Evolutionary conservation across 2,329 filamentous ascomycete species (phyloP).

Genomic region (Fusarium liriodendri): DNA sequence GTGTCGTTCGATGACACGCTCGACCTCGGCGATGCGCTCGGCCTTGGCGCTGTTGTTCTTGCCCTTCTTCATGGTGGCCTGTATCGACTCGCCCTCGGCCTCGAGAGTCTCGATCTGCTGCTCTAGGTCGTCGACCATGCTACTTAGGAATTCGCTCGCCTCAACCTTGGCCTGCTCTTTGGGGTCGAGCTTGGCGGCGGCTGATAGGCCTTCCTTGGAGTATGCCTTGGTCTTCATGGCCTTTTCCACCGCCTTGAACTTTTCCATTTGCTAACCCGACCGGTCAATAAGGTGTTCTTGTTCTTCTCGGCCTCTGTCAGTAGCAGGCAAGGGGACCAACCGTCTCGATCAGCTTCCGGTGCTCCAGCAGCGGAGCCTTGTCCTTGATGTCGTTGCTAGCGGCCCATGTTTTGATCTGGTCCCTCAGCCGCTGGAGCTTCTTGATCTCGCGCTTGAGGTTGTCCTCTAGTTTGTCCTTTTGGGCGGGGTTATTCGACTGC

Average conservation of each 20-base stretch:
- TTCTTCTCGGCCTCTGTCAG: conserved; percentile 7
- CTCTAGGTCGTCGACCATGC: conserved; percentile 91
- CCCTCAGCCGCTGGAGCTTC: conserved; percentile 95
- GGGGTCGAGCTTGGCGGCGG: conserved; percentile 93
- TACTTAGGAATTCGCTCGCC: conserved; percentile 84
- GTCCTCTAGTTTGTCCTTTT: conserved; percentile 98
- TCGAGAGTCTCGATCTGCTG: conserved; percentile 93
- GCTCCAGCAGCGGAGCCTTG: conserved; percentile 93
- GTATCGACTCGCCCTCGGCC: conserved; percentile 87
- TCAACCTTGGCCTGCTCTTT: conserved; percentile 96
- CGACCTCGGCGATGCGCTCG: conserved; percentile 88
- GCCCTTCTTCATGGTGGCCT: conserved; percentile 92
- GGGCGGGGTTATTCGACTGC: conserved; percentile 88
- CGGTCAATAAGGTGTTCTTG: conserved; percentile 29
- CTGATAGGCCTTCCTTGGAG: conserved; percentile 95
- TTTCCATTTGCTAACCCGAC: conserved; percentile 88
- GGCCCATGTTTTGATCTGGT: conserved; percentile 99
- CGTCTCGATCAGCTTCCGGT: conserved; percentile 97
- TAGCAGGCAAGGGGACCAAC: conserved; percentile 63
- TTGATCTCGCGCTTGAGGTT: conserved; percentile 99
- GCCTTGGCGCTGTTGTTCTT: conserved; percentile 88
- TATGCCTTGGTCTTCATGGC: conserved; percentile 99
- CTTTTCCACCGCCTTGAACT: conserved; percentile 99
- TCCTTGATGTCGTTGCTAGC: conserved; percentile 99
- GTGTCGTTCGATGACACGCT: conserved; percentile 86